Conservation (phyloP, 78 protist genomes). For the Dictyostelium purpureum region DNA sequence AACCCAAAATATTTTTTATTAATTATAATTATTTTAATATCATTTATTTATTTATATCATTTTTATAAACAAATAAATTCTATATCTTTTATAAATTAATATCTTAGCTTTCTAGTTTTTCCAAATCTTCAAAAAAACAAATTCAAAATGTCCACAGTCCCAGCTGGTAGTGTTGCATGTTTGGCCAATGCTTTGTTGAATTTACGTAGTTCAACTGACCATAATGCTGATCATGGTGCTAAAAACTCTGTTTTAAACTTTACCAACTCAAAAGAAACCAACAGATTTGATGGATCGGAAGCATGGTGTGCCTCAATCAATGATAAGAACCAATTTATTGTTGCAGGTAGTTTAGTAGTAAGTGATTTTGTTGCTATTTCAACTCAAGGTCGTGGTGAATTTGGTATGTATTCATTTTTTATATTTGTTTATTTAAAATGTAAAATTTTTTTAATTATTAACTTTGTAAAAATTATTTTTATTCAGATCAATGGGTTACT, state of each 20-base stretch:
- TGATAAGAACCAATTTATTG: constrained; percentile 39
- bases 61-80: no score
- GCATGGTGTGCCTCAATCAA: constrained; percentile 7
- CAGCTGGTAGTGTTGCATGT: not conserved
- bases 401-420: no score
- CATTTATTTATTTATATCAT: no score
- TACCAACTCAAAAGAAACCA: not conserved
- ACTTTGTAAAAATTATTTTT: no score
- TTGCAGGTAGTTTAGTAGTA: not conserved
- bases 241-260: not conserved
- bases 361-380: not conserved
- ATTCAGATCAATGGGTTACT: constrained; percentile 30
- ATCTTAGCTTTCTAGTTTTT: no score
- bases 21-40: no score
- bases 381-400: constrained; percentile 67
- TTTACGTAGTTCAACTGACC: constrained; percentile 11
- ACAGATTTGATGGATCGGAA: not conserved
- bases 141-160: constrained; percentile 5
- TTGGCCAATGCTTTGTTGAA: constrained; percentile 18
- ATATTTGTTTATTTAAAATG: no score
- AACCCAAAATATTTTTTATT: no score
- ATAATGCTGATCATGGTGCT: constrained; percentile 13
- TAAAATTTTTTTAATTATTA: no score
- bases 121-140: no score
- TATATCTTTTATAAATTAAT: no score